These are phyloP conservation scores for Punica granatum DNA, from an alignment of 345 rosid species.

Conservation along the genomic window DNA sequence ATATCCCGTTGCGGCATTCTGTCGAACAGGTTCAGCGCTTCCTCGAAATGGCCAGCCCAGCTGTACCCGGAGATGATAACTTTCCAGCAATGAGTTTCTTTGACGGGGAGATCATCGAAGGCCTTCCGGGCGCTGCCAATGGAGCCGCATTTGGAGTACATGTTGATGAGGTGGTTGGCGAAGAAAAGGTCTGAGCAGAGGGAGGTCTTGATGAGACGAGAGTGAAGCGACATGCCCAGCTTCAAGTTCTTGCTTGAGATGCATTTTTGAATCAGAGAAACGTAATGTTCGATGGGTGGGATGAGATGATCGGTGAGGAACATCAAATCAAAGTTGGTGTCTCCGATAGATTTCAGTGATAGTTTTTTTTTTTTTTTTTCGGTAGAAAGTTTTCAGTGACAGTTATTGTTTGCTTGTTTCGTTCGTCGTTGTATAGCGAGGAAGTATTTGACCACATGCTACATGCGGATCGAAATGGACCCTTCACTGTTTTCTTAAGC, in stretches of 20 bases:
- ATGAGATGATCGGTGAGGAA: conserved; percentile 6
- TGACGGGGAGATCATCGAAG: conserved; percentile 26
- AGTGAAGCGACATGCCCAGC: conserved; percentile 28
- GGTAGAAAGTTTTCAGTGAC: too few relatives aligned
- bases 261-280: conserved; percentile 20
- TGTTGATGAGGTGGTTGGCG: conserved; percentile 24
- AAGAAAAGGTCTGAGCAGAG: conserved; percentile 21
- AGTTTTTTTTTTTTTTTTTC: too few relatives aligned
- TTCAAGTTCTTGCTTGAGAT: conserved; percentile 21
- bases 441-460: too few relatives aligned
- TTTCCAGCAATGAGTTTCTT: conserved; percentile 34
- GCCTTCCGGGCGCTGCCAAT: conserved; percentile 17
- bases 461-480: too few relatives aligned
- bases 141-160: conserved; percentile 33
- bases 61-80: conserved; percentile 13
- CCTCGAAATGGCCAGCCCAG: conserved; percentile 11
- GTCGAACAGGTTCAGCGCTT: conserved; percentile 28
- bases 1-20: conserved; percentile 36
- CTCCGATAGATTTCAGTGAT: too few relatives aligned
- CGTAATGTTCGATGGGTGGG: conserved; percentile 15
- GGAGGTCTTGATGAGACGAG: conserved; percentile 31
- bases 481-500: too few relatives aligned
- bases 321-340: conserved; percentile 8
- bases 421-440: too few relatives aligned
- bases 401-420: too few relatives aligned